Base-by-base conservation (phyloP, 2,329 filamentous ascomycete genomes). In the Cladosporium sp. region DNA sequence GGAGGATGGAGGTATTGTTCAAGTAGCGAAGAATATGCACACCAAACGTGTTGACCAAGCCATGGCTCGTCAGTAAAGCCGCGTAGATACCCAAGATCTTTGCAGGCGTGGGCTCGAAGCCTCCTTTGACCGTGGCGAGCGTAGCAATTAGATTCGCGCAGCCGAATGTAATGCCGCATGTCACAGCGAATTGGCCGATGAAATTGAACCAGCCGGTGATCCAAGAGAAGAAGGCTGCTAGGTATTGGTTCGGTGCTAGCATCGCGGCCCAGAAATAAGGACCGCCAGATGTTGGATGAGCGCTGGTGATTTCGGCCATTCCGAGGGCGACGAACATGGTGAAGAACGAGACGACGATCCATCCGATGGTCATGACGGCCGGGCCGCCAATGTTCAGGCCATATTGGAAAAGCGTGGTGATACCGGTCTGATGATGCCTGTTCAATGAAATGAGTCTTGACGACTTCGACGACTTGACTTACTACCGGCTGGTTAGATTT, bases 191-290 rank as follows among this genome's bases (percentile, higher is more conserved):
- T 45, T 54, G 48, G 11, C 73, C 73, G 1, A 76, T 68, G 13
- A 76, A 64, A 53, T 76, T 76, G 61, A 75, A 75, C 70, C 70
- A 75, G 20, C 73, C 74, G n/a, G 73, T 75, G 27, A 74, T 68
- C 73, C 74, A 77, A 18, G 68, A 68, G 36, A 68, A 69, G 60
- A 75, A 75, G 2, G 73, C 71, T 2, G 71, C 71, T 50, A 69
- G 64, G 29, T 55, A 42, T 49, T 67, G 62, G 5, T 70, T 66
- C 1, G 78, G 78, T 2, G 80, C 77, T 27, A 83, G 70, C 56
- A 81, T 73, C 1, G 79, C 79, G 1, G 78, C 72, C 80, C 80
- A 83, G 63, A 80, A 82, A 60, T 83, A 83, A 1, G 79, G 79
- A 1, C 80, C 80, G 34, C 79, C 80, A 40, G 72, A 74, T 1